Evolutionary conservation across 441 rosid species (phyloP), one percentile per base, ranked within the genome.

Genomic region (Populus hybrid): DNA sequence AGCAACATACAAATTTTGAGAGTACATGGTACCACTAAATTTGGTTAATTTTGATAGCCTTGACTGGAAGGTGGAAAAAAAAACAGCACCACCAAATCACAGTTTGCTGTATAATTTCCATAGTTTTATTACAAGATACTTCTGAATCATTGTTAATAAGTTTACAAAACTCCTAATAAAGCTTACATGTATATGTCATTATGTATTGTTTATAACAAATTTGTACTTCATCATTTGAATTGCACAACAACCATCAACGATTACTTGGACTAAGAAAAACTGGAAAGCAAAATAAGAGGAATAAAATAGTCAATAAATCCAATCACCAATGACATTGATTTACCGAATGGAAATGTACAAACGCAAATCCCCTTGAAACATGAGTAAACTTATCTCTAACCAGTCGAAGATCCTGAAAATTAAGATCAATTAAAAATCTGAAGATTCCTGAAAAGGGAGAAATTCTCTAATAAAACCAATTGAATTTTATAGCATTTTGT

Each of bases 331-430:
- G 35, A 77, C 23, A 80, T 11, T 66, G 38, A 75, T 92, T 34
- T 90, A 95, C 99, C 89, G 97, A 95, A 83, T 88, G 87, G 78
- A 95, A 95, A 86, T 95, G 99, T 12, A 95, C 91, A 86, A 95
- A 95, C 24, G 97, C 97, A 82, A 92, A 95, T 81, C 99, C 98
- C 86, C 99, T 90, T 76, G 98, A 94, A 77, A 92, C 98, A 84
- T 95, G 98, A 80, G 99, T 95, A 86, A 95, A 92, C 85, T 92
- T 95, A 88, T 95, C 99, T 85, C 97, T 90, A 75, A 94, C 95
- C 84, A 95, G 98, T 72, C 99, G 98, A 81, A 95, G 97, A 90
- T 94, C 99, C 99, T 95, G 89, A 87, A 89, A 64, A 77, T 77
- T 35, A 79, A 50, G 36, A 64, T 46, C 28, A 42, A 65, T 42